Evolutionary conservation across 208 protist species (phyloP), one percentile per base, ranked within the genome.

Genomic region (Acanthamoeba triangularis): DNA sequence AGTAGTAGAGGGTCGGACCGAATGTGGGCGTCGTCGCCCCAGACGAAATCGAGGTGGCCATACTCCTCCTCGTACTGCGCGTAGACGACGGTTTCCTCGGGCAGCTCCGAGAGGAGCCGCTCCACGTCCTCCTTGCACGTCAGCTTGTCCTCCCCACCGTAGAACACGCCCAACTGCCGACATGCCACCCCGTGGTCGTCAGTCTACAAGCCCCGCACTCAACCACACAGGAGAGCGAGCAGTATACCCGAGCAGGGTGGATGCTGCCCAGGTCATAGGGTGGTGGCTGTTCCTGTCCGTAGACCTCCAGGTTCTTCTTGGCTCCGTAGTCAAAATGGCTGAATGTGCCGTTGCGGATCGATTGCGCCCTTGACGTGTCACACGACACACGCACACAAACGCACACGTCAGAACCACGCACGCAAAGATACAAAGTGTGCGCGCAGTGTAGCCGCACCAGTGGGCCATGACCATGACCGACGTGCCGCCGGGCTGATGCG

Each of bases 111-210:
- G 20, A 94, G 14, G n/a, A 94, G 90, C 6, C 41, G 61, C 90
- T 94, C 90, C 61, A 94, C 90, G 90, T 94, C 90, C 37, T 82
- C 67, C 54, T 74, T 74, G 44, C 23, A 63, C 14, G 90, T 94
- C 37, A 94, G 90, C 54, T 94, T 94, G 67, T 94, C 90, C 90
- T 94, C 65, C 16, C 90, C 90, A 7, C 90, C 90, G 35, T 94
- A 94, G 35, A 94, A 94, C 7, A 94, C 33, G 6, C 63, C 90
- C n/a, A 94, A 13, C 69, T 56, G 59, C 2, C 3, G 25, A 41
- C 13, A n/a, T 41, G 37, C 3, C 37, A n/a, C 37, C 37, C 37
- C 37, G 3, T 78, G 5, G 37, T 49, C 37, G 8, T 7, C 14
- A 16, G 7, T 1, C 69, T n/a, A 10, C 35, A 33, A 20, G 8